These are phyloP conservation scores for Hippophae tibetana DNA, from an alignment of 306 rosid species.

Conservation along the genomic window DNA sequence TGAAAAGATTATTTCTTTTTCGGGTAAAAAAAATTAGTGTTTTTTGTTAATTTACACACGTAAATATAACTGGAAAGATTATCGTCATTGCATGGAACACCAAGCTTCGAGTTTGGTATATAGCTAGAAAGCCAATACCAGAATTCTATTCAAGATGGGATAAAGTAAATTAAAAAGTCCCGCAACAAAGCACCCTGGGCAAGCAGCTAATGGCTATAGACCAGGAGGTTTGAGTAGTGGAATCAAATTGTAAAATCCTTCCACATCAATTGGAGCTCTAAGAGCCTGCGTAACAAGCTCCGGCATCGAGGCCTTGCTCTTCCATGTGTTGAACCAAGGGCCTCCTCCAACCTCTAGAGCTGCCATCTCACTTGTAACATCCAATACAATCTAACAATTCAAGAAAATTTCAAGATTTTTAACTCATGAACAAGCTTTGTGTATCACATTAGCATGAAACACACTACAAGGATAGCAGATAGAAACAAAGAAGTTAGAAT, in stretches of 20 bases:
- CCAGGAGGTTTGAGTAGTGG: constrained; percentile 83
- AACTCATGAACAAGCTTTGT: neutral
- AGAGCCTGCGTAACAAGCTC: constrained; percentile 43
- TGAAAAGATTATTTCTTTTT: too few relatives aligned
- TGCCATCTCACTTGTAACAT: constrained; percentile 74
- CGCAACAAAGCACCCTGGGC: too few relatives aligned
- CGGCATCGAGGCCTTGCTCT: constrained; percentile 48
- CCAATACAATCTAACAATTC: constrained; percentile 52
- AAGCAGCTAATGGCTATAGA: constrained; percentile 25
- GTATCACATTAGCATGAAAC: too few relatives aligned
- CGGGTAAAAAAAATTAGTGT: too few relatives aligned
- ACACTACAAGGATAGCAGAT: neutral
- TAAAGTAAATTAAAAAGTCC: too few relatives aligned
- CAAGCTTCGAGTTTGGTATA: too few relatives aligned
- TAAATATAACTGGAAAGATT: too few relatives aligned
- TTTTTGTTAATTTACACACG: too few relatives aligned
- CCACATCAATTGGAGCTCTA: constrained; percentile 50
- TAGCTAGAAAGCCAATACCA: too few relatives aligned
- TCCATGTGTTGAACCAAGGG: constrained; percentile 89
- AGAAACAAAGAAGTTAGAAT: neutral
- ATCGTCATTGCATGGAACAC: too few relatives aligned
- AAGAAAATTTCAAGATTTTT: constrained; percentile 5
- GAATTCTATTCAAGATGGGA: too few relatives aligned
- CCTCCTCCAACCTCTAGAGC: constrained; percentile 92
- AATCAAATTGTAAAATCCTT: constrained; percentile 30